Evolutionary conservation across 225 moss, liverwort and hornwort species (phyloP).

Genomic region (Polytrichum commune): DNA sequence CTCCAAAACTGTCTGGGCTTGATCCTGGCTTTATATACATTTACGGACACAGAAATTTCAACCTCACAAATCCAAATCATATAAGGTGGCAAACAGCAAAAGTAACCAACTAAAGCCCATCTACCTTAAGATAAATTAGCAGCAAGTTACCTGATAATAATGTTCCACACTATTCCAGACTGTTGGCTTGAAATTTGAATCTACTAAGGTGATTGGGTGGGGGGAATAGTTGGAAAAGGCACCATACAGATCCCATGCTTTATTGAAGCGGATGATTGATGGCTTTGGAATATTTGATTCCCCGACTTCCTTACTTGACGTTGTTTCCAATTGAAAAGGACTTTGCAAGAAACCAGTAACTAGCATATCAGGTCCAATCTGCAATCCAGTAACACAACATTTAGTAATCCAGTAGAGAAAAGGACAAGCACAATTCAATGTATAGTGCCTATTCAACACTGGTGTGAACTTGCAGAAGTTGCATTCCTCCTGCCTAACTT

Average conservation of each 20-base stretch:
- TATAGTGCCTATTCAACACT: no score
- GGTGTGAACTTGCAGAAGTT: no score
- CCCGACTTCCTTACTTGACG: slow-evolving; percentile 16
- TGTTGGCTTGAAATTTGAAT: slow-evolving; percentile 35
- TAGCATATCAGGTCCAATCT: slow-evolving; percentile 85
- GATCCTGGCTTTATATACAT: no score
- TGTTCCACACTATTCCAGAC: slow-evolving; percentile 86
- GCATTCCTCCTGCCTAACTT: no score
- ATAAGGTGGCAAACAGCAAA: no score
- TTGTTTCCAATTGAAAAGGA: slow-evolving; percentile 12
- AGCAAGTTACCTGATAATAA: slow-evolving; percentile 53
- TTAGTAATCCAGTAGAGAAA: background rate
- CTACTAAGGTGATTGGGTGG: slow-evolving; percentile 61
- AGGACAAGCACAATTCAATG: no score
- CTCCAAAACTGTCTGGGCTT: no score
- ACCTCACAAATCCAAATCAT: no score
- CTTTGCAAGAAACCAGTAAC: slow-evolving; percentile 65
- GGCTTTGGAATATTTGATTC: slow-evolving; percentile 14
- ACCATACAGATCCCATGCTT: slow-evolving; percentile 84
- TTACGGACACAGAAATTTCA: no score
- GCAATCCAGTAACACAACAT: slow-evolving; percentile 7
- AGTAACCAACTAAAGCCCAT: no score
- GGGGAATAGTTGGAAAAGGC: slow-evolving; percentile 80
- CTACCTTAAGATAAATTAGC: background rate
- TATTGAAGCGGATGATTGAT: slow-evolving; percentile 72